phyloP scores from a whole-genome alignment of 768 basidiomycete species.

The Termitomyces sp. region DNA sequence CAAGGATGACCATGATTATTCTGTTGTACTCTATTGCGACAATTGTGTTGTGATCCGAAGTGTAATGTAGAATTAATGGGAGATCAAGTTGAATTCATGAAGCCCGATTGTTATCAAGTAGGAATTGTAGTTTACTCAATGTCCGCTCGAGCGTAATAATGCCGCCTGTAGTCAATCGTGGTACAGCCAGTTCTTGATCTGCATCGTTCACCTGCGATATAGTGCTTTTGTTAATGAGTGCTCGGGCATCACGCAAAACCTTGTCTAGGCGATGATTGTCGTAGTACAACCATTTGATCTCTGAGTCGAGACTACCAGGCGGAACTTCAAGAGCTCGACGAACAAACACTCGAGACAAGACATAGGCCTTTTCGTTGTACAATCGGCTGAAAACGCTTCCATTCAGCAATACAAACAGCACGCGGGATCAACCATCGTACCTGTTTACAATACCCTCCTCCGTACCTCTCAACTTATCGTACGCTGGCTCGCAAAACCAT shows the following conservation, averaged over 20 bases:
- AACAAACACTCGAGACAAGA: constrained; percentile 86
- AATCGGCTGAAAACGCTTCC: constrained; percentile 59
- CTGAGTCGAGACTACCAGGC: constrained; percentile 64
- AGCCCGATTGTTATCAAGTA: constrained; percentile 27
- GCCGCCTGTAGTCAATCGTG: constrained; percentile 76
- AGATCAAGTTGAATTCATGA: neutral
- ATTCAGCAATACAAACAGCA: constrained; percentile 2
- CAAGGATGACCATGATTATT: neutral
- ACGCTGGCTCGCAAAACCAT: constrained; percentile 92
- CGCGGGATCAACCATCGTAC: constrained; percentile 31
- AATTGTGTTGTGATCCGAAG: neutral
- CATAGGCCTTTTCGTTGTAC: constrained; percentile 92
- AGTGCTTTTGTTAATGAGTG: constrained; percentile 69
- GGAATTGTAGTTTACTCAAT: constrained; percentile 58
- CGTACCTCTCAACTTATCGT: constrained; percentile 88
- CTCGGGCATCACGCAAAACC: constrained; percentile 61
- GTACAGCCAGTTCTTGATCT: constrained; percentile 55
- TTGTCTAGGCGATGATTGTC: constrained; percentile 61
- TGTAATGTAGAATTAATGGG: neutral
- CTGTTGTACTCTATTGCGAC: neutral
- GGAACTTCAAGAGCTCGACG: constrained; percentile 86
- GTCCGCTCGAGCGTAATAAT: constrained; percentile 78
- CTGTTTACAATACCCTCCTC: constrained; percentile 88
- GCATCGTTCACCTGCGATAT: constrained; percentile 27
- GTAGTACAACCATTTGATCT: constrained; percentile 75